Conservation (phyloP, 306 rosid genomes). For the Cucumis melo region DNA sequence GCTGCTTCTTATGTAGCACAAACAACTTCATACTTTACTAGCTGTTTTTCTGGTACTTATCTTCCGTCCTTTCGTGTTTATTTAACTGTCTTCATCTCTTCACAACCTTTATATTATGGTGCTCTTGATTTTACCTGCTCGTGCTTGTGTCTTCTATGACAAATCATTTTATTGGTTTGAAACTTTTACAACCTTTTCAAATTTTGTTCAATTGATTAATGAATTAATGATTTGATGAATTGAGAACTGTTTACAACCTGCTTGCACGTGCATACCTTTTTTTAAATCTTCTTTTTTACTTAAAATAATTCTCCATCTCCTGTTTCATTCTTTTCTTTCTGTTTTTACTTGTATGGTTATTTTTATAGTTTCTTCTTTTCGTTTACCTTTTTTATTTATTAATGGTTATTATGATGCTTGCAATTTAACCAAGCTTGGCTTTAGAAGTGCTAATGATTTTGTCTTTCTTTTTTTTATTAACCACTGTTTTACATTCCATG, state of each 20-base stretch:
- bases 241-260: background rate
- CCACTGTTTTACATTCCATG: background rate
- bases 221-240: background rate
- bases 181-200: background rate
- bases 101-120: background rate
- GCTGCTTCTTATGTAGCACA: constrained; percentile 87
- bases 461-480: background rate
- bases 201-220: background rate
- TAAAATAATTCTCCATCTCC: background rate
- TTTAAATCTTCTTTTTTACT: no score
- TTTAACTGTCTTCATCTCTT: background rate
- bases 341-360: background rate
- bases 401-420: background rate
- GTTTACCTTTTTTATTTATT: background rate
- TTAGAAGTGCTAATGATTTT: background rate
- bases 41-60: constrained; percentile 72
- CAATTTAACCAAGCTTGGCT: background rate
- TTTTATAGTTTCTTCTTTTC: background rate
- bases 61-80: background rate
- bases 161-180: background rate
- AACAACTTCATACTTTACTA: constrained; percentile 64
- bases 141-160: background rate
- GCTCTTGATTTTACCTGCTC: background rate
- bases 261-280: background rate
- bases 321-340: background rate